These are phyloP conservation scores for Eutypella sp. DNA, from an alignment of 2,329 filamentous ascomycete species.

Conservation along the genomic window DNA sequence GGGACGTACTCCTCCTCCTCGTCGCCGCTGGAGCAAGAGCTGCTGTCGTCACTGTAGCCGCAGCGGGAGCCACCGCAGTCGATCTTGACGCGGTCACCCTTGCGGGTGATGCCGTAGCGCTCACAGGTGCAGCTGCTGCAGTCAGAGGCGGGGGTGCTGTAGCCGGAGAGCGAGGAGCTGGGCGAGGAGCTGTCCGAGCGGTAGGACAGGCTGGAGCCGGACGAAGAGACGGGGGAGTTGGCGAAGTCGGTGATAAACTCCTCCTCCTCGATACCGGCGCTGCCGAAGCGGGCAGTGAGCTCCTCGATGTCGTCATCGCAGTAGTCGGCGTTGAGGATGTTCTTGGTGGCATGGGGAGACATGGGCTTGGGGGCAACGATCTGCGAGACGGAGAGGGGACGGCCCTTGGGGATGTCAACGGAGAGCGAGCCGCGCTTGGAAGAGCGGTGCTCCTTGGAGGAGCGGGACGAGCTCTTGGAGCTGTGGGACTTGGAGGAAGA, in stretches of 20 bases:
- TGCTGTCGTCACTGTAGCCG: conserved; percentile 69
- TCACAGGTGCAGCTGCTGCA: conserved; percentile 85
- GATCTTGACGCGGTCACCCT: conserved; percentile 88
- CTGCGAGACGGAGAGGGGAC: conserved; percentile 79
- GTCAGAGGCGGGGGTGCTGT: conserved; percentile 73
- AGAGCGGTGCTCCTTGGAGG: conserved; percentile 40
- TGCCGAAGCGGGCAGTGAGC: conserved; percentile 69
- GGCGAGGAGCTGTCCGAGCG: conserved; percentile 69
- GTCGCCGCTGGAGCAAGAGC: conserved; percentile 63
- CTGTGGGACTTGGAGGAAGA: conserved; percentile 42
- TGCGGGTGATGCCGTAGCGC: conserved; percentile 92
- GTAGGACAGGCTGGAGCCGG: conserved; percentile 65
- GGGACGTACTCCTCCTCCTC: conserved; percentile 57
- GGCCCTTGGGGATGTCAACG: conserved; percentile 77
- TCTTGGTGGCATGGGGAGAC: conserved; percentile 79
- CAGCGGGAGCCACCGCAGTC: conserved; percentile 90
- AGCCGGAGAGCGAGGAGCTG: conserved; percentile 69
- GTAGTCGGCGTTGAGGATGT: conserved; percentile 81
- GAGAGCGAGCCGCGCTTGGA: conserved; percentile 47
- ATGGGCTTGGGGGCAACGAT: conserved; percentile 89
- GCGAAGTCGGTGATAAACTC: conserved; percentile 52
- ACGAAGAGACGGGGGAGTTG: conserved; percentile 60
- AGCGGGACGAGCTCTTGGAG: conserved; percentile 37
- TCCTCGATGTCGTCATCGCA: conserved; percentile 69
- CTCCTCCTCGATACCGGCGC: conserved; percentile 53